phyloP scores from a whole-genome alignment of 257 asterid species.

The Solanum pimpinellifolium region DNA sequence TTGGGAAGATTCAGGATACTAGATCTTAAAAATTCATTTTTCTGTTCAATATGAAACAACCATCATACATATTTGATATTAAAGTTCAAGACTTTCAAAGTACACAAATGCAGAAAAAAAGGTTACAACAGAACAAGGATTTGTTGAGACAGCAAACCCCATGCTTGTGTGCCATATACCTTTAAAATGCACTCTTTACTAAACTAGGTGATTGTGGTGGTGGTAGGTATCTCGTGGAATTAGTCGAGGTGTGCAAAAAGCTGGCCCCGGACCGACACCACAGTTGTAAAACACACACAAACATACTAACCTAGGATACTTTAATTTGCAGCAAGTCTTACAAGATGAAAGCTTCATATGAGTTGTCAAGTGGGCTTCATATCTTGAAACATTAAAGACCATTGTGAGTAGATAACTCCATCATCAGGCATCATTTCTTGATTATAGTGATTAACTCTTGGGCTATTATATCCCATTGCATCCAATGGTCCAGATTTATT shows the following conservation, averaged over 20 bases:
- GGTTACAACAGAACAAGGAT: not conserved
- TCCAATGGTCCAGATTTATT: conserved; percentile 8
- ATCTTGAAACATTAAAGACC: conserved; percentile 89
- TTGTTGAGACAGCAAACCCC: not conserved
- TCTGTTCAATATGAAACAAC: not conserved
- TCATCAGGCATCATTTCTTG: conserved; percentile 24
- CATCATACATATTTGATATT: not conserved
- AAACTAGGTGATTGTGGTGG: not conserved
- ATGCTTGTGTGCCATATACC: not conserved
- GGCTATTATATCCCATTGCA: conserved; percentile 45
- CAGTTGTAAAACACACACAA: not conserved
- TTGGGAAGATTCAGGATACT: not conserved
- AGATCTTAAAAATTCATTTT: not conserved
- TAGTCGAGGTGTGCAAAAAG: not conserved
- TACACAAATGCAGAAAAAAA: not conserved
- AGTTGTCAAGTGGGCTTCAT: conserved; percentile 60
- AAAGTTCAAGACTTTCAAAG: not conserved
- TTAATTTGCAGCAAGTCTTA: not conserved
- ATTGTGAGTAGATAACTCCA: conserved; percentile 40
- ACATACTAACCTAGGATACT: not conserved
- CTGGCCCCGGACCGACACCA: not conserved
- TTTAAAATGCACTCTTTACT: not conserved
- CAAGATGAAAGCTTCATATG: not conserved
- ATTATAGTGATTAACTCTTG: conserved; percentile 24
- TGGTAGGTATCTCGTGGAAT: not conserved